These are phyloP conservation scores for Penicillium sp. DNA, from an alignment of 2,329 filamentous ascomycete species.

Conservation along the genomic window DNA sequence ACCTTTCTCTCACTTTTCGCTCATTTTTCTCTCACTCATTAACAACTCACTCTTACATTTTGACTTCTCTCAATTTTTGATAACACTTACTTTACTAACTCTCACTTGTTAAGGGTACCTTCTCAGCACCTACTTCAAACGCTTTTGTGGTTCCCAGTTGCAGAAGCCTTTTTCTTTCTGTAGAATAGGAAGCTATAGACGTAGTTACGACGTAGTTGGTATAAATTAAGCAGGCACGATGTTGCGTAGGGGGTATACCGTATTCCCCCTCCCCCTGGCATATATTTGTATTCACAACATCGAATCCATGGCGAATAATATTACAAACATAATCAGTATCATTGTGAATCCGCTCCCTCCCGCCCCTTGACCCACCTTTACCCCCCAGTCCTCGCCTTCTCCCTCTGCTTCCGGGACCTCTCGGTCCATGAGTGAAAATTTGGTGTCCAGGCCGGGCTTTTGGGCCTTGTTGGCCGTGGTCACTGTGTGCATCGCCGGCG, in stretches of 20 bases:
- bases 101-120: too few species aligned
- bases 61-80: too few species aligned
- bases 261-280: background rate
- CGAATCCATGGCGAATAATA: background rate
- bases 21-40: too few species aligned
- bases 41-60: too few species aligned
- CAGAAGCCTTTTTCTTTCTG: background rate
- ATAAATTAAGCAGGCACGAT: background rate
- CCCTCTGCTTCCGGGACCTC: background rate
- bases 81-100: too few species aligned
- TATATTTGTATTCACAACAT: background rate
- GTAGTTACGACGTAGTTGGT: background rate
- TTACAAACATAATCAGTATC: background rate
- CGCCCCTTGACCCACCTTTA: background rate
- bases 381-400: background rate
- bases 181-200: background rate
- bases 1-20: too few species aligned
- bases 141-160: background rate
- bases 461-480: background rate
- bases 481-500: background rate
- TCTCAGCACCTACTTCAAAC: background rate
- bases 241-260: background rate
- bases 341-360: background rate
- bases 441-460: background rate
- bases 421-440: background rate